Conservation (phyloP, 257 asterid genomes). For the Solanum dulcamara region DNA sequence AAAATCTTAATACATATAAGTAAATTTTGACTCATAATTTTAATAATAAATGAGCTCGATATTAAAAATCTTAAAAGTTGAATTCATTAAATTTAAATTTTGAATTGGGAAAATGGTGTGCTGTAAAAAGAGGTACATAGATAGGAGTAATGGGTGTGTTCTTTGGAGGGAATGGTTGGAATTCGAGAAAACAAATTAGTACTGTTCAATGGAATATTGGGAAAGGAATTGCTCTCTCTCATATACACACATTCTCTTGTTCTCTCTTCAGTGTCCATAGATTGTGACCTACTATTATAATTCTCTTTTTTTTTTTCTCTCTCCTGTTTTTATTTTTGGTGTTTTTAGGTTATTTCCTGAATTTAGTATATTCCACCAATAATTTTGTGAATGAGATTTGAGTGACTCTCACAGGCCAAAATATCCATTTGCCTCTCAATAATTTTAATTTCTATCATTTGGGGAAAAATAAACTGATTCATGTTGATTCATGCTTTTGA, state of each 20-base stretch:
- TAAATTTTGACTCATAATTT: not conserved
- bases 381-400: constrained; percentile 1
- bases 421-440: not conserved
- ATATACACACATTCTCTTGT: not conserved
- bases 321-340: not conserved
- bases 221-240: constrained; percentile 2
- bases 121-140: not conserved
- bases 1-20: not conserved
- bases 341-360: not conserved
- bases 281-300: not conserved
- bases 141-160: not conserved
- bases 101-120: not conserved
- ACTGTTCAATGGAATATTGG: constrained; percentile 32
- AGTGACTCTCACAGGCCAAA: not conserved
- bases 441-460: not conserved
- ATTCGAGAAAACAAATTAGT: constrained; percentile 26
- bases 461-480: too few species aligned
- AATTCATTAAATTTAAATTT: not conserved
- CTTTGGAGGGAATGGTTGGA: constrained; percentile 32
- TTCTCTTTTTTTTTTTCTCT: not conserved
- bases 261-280: not conserved
- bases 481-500: too few species aligned
- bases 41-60: not conserved
- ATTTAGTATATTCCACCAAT: not conserved
- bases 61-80: not conserved